Evolutionary conservation across 2,329 filamentous ascomycete genomes (phyloP).

Genomic region (Aspergillus sclerotialis): DNA sequence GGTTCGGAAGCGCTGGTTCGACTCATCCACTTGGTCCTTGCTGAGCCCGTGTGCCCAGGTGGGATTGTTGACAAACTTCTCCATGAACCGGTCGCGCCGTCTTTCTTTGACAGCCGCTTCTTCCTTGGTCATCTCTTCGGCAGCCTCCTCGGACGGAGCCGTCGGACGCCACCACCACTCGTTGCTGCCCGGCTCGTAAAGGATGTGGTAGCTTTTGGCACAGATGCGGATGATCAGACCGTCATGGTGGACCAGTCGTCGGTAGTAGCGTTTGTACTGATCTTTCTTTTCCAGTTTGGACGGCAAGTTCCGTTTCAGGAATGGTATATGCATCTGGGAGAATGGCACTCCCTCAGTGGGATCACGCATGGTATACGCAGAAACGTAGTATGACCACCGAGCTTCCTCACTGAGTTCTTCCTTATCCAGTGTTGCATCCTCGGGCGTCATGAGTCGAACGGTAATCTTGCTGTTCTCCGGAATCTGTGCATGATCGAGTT

Average conservation of each 20-base stretch:
- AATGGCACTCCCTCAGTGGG: conserved; percentile 73
- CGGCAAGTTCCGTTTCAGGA: conserved; percentile 66
- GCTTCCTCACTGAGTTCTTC: conserved; percentile 58
- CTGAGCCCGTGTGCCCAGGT: conserved; percentile 44
- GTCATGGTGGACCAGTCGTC: conserved; percentile 55
- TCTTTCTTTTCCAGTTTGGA: conserved; percentile 55
- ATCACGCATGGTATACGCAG: conserved; percentile 80
- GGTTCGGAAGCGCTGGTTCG: conserved; percentile 41
- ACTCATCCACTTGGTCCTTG: conserved; percentile 43
- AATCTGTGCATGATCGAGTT: conserved; percentile 14
- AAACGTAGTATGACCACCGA: conserved; percentile 91
- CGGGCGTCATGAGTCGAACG: conserved; percentile 77
- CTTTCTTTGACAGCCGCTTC: conserved; percentile 31
- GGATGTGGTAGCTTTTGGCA: conserved; percentile 69
- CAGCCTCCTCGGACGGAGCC: conserved; percentile 19
- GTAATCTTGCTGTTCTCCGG: conserved; percentile 62
- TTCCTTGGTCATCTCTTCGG: conserved; percentile 29
- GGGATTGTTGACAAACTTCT: conserved; percentile 48
- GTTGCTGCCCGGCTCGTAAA: conserved; percentile 63
- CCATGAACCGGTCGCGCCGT: conserved; percentile 42
- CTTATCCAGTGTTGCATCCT: conserved; percentile 71
- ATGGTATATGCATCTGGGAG: conserved; percentile 58
- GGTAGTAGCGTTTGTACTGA: conserved; percentile 50
- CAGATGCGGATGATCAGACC: conserved; percentile 67
- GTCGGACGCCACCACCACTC: conserved; percentile 60